phyloP scores from a whole-genome alignment of 495 filamentous ascomycete genomes.

The Bryoglossum gracile region DNA sequence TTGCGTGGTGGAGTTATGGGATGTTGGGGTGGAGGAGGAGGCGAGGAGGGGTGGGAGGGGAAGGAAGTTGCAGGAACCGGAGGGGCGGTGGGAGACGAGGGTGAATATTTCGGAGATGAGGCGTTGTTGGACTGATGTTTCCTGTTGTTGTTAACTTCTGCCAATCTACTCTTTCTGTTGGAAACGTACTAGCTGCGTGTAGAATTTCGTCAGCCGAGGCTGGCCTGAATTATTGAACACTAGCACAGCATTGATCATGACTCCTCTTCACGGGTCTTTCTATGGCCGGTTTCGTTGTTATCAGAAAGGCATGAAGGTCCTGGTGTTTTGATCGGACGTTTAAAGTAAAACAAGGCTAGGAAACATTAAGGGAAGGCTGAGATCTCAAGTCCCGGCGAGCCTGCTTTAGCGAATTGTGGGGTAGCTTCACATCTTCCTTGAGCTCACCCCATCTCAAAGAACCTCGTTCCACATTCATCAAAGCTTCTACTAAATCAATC shows the following conservation, averaged over 20 bases:
- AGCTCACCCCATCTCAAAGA: conserved; percentile 3
- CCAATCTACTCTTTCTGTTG: conserved; percentile 15
- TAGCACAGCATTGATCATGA: conserved; percentile 97
- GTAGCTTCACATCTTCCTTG: conserved; percentile 17
- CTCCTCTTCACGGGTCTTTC: conserved; percentile 5
- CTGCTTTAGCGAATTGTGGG: conserved; percentile 23
- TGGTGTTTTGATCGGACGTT: neutral
- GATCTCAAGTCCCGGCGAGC: neutral
- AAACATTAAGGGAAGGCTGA: conserved; percentile 21
- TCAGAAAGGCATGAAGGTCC: neutral
- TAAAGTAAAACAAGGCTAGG: conserved; percentile 1
- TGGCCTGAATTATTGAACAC: conserved; percentile 99
- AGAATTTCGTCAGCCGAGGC: conserved; percentile 96
- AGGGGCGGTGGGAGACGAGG: conserved; percentile 82
- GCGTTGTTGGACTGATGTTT: conserved; percentile 89
- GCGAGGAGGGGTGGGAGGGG: conserved; percentile 51
- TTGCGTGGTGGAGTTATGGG: conserved; percentile 52
- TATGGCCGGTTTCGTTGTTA: neutral
- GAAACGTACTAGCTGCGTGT: conserved; percentile 82
- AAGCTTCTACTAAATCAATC: neutral
- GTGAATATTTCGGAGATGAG: conserved; percentile 96
- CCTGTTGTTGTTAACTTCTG: conserved; percentile 44
- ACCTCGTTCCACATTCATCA: neutral
- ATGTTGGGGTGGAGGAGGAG: conserved; percentile 37
- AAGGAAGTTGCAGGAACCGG: conserved; percentile 93